phyloP scores from a whole-genome alignment of 2,329 filamentous ascomycete species.

The Didymella exigua region DNA sequence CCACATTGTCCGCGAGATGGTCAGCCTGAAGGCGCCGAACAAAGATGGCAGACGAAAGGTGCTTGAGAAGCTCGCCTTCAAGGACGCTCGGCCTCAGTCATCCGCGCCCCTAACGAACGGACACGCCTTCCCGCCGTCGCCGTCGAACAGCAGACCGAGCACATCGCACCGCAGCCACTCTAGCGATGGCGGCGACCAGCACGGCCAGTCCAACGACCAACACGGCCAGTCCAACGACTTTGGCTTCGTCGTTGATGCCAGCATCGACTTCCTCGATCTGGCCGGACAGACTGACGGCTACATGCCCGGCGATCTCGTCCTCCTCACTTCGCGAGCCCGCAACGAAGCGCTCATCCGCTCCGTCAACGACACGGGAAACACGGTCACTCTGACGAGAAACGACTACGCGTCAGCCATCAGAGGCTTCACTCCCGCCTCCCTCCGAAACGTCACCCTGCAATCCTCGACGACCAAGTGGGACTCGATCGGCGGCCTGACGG shows the following conservation, averaged over 20 bases:
- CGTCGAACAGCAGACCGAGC: constrained; percentile 55
- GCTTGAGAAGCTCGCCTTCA: constrained; percentile 75
- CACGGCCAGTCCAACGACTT: constrained; percentile 48
- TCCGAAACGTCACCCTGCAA: constrained; percentile 92
- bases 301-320: constrained; percentile 90
- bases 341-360: constrained; percentile 92
- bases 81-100: constrained; percentile 38
- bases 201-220: constrained; percentile 47
- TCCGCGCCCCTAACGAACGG: constrained; percentile 29
- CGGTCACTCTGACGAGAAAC: constrained; percentile 67
- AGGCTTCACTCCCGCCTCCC: constrained; percentile 92
- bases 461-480: constrained; percentile 91
- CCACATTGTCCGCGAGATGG: constrained; percentile 89
- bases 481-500: constrained; percentile 84
- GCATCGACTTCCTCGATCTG: constrained; percentile 89
- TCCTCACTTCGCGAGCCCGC: constrained; percentile 83
- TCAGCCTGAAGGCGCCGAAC: constrained; percentile 86
- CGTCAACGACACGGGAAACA: constrained; percentile 56
- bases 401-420: constrained; percentile 87
- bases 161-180: constrained; percentile 53
- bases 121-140: constrained; percentile 49
- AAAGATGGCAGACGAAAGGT: constrained; percentile 87
- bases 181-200: constrained; percentile 41
- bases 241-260: constrained; percentile 74
- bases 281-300: constrained; percentile 96